phyloP scores from a whole-genome alignment of 305 asterid species.

The Stenogyne calaminthoides region DNA sequence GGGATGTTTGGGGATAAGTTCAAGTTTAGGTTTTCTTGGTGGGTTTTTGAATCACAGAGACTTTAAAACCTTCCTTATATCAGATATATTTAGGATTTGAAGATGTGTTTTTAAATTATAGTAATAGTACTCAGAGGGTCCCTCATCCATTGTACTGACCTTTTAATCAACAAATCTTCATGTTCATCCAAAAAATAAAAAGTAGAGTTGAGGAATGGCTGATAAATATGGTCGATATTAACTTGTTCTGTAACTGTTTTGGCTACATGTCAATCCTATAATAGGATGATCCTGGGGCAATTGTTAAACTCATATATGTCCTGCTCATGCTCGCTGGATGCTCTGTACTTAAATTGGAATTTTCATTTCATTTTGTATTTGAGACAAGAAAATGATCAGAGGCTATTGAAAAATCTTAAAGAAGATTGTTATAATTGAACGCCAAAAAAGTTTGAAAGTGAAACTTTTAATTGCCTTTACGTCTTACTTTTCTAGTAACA shows the following conservation, averaged over 20 bases:
- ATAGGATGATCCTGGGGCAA: not conserved
- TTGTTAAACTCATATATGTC: not conserved
- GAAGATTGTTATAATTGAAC: not conserved
- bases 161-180: not conserved
- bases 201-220: not conserved
- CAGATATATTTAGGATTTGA: not conserved
- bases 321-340: not conserved
- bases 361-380: constrained; percentile 3
- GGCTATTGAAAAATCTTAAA: constrained; percentile 6
- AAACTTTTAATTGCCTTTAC: not conserved
- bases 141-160: not conserved
- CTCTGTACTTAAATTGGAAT: not conserved
- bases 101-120: not conserved
- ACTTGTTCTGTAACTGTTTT: not conserved
- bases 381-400: not conserved
- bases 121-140: not conserved
- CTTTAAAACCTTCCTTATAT: not conserved
- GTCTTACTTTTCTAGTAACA: not conserved
- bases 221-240: not conserved
- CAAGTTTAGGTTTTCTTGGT: not conserved
- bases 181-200: not conserved
- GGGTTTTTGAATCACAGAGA: not conserved
- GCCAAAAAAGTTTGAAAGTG: not conserved
- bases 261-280: not conserved
- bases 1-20: not conserved